A percentile compares a stretch with the other conserved stretches of the same genome.
phyloP scores from a whole-genome alignment of 2,329 filamentous ascomycete genomes.

The Thelonectria discophora region DNA sequence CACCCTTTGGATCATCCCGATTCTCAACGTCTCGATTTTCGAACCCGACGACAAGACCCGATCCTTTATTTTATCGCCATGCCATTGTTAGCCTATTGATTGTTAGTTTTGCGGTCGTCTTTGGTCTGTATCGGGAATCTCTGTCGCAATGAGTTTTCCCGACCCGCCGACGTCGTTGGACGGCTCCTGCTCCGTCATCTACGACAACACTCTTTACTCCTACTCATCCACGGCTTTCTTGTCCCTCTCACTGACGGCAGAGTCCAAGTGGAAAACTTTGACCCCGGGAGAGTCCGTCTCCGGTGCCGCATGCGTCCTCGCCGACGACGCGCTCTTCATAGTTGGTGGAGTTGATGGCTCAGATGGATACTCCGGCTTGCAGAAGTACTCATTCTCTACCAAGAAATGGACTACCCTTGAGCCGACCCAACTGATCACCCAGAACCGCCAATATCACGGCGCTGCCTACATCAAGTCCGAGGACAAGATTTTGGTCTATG shows the following conservation, averaged over 20 bases:
- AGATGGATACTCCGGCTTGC: constrained; percentile 75
- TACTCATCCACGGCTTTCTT: constrained; percentile 81
- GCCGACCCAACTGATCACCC: constrained; percentile 60
- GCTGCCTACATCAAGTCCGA: constrained; percentile 76
- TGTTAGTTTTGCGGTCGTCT: constrained; percentile 25
- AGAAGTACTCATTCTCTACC: constrained; percentile 68
- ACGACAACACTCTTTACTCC: constrained; percentile 84
- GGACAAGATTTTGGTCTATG: constrained; percentile 81
- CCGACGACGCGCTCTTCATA: constrained; percentile 75
- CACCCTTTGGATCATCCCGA: background rate
- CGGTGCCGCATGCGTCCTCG: constrained; percentile 77
- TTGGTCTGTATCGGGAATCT: constrained; percentile 21
- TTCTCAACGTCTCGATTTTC: constrained; percentile 22
- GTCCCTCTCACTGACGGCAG: constrained; percentile 72
- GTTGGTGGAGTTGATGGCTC: constrained; percentile 74
- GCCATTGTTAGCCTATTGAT: constrained; percentile 34
- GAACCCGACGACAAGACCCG: constrained; percentile 26
- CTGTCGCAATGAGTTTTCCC: constrained; percentile 72
- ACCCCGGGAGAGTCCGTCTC: constrained; percentile 74
- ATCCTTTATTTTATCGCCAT: constrained; percentile 34
- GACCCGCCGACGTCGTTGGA: constrained; percentile 74
- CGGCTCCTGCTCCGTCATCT: constrained; percentile 82
- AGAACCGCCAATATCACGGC: constrained; percentile 78
- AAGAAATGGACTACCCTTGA: constrained; percentile 61
- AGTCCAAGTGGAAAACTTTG: constrained; percentile 76